phyloP scores from a whole-genome alignment of 352 stramenopile species.

The Globisporangium orthogonon region DNA sequence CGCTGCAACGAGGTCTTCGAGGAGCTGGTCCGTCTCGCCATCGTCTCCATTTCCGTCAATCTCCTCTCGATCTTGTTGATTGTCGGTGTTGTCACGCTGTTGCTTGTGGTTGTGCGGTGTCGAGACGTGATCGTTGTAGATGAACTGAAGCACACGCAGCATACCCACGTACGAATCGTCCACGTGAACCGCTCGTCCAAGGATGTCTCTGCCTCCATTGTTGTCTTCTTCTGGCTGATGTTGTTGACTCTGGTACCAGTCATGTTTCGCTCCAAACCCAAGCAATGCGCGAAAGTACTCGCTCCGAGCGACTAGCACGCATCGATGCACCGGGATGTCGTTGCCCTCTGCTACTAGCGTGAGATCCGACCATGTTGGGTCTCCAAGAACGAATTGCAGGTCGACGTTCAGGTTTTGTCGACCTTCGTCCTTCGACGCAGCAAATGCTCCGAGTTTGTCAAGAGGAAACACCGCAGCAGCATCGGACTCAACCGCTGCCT shows the following conservation, averaged over 20 bases:
- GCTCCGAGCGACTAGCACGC: slow-evolving; percentile 55
- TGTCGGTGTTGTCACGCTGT: background rate
- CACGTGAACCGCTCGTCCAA: slow-evolving; percentile 25
- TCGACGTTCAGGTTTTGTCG: slow-evolving; percentile 27
- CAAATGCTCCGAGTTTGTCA: background rate
- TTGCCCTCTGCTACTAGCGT: slow-evolving; percentile 38
- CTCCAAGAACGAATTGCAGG: slow-evolving; percentile 40
- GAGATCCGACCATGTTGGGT: slow-evolving; percentile 44
- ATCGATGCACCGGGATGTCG: slow-evolving; percentile 45
- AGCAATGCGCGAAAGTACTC: slow-evolving; percentile 64
- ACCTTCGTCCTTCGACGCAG: background rate
- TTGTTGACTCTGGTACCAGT: background rate
- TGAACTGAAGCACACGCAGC: slow-evolving; percentile 58
- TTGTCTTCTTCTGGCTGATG: background rate
- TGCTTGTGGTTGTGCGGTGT: background rate
- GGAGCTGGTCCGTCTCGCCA: slow-evolving; percentile 25
- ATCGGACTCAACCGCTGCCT: background rate
- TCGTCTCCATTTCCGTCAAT: slow-evolving; percentile 4
- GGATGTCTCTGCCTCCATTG: background rate
- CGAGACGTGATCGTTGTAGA: slow-evolving; percentile 54
- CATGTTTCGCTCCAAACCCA: slow-evolving; percentile 20
- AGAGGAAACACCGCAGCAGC: slow-evolving; percentile 1
- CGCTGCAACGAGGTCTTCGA: slow-evolving; percentile 69
- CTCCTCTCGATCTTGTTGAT: background rate
- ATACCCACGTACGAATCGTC: slow-evolving; percentile 48